Evolutionary conservation across 208 protist species (phyloP), one percentile per base, ranked within the genome.

Genomic region (Leishmania lainsoni): DNA sequence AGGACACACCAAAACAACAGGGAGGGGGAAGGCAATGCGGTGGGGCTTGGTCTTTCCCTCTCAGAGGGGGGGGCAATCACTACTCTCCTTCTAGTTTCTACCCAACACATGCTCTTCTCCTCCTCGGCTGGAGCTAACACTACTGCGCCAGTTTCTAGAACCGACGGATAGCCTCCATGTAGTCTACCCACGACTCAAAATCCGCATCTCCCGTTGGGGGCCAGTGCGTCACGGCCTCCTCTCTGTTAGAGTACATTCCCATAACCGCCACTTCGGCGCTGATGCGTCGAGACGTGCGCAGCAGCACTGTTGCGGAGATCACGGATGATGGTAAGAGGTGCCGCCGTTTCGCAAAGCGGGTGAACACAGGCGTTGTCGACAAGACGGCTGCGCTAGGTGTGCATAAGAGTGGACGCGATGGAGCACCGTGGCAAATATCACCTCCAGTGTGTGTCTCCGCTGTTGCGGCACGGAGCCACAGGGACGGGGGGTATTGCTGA

Each of bases 401-500:
- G 51, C 71, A 61, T 45, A 61, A 22, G 71, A 76, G 71, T 61
- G 1, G 71, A 2, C 29, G 45, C 48, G 48, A 22, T 17, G 49
- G 56, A 22, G 22, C 4, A 42, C 42, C 42, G 14, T 56, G 54
- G n/a, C 42, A 32, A 48, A 22, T 8, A 22, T 68, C 56, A 48
- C 39, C 35, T 35, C 35, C 65, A 58, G 14, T 54, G 16, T 29
- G n/a, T 22, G 51, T 45, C 26, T 29, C 39, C 42, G 20, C 26
- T 45, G 42, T 51, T 73, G 52, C 75, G 65, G 54, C 65, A 54
- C 68, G 61, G 16, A 29, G 2, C 86, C 86, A 89, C 66, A 84
- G 84, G 14, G 72, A 59, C 2, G 51, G 66, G 22, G 75, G 59
- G 77, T 86, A 83, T 59, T 90, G 89, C 68, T 75, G 73, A 66